phyloP scores from a whole-genome alignment of 805 yeast species.

The Maudiozyma serrabonitensis region DNA sequence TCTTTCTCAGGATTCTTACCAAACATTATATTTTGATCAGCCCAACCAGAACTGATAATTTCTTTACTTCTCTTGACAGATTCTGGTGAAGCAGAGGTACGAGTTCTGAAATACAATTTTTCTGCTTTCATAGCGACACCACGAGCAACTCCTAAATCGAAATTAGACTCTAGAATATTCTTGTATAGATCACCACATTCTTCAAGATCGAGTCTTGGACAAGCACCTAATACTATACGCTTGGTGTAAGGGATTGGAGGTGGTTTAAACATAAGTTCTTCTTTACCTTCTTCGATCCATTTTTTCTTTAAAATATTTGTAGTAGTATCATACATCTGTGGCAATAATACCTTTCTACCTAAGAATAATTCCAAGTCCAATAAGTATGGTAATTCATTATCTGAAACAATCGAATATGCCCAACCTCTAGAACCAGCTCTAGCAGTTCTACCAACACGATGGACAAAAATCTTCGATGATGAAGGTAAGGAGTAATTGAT shows the following conservation, averaged over 20 bases:
- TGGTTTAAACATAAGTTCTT: slow-evolving; percentile 32
- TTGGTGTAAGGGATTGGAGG: slow-evolving; percentile 64
- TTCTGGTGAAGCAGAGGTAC: slow-evolving; percentile 78
- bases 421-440: slow-evolving; percentile 98
- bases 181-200: slow-evolving; percentile 61
- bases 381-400: slow-evolving; percentile 79
- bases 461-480: slow-evolving; percentile 87
- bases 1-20: slow-evolving; percentile 69
- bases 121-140: slow-evolving; percentile 83
- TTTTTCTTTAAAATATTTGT: slow-evolving; percentile 41
- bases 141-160: slow-evolving; percentile 54
- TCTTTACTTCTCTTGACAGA: slow-evolving; percentile 82
- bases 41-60: slow-evolving; percentile 72
- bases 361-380: slow-evolving; percentile 84
- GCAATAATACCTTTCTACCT: slow-evolving; percentile 68
- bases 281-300: slow-evolving; percentile 33
- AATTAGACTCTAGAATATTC: slow-evolving; percentile 47
- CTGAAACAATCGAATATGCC: slow-evolving; percentile 87
- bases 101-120: slow-evolving; percentile 71
- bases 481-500: slow-evolving; percentile 85
- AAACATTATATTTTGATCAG: slow-evolving; percentile 71
- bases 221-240: slow-evolving; percentile 71
- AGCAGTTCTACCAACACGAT: slow-evolving; percentile 98
- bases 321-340: slow-evolving; percentile 59
- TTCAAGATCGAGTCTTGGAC: slow-evolving; percentile 69